A percentile compares a stretch with the other conserved stretches of the same genome.
phyloP scores from a whole-genome alignment of 1,139 yeast genomes.

The Protomyces gravidus region DNA sequence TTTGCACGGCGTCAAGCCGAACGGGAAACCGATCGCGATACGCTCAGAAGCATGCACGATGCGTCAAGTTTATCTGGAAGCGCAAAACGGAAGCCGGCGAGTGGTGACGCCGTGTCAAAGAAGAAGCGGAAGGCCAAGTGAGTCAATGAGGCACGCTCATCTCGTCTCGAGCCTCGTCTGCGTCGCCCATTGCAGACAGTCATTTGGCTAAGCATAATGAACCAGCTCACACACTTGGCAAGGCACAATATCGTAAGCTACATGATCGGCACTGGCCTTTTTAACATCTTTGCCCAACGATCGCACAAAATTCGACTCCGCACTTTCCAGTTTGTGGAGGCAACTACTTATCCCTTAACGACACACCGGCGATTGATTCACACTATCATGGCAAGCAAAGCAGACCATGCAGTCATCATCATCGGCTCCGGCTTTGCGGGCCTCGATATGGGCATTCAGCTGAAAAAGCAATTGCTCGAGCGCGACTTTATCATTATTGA shows the following conservation, averaged over 20 bases:
- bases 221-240: too few species aligned
- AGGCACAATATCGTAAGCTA: too few species aligned
- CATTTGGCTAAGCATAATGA: too few species aligned
- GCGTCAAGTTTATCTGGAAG: not conserved
- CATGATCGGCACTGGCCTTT: too few species aligned
- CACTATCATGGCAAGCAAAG: not conserved
- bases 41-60: constrained; percentile 10
- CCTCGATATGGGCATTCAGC: constrained; percentile 35
- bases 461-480: constrained; percentile 33
- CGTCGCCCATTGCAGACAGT: too few species aligned
- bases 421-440: constrained; percentile 43
- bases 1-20: constrained; percentile 21
- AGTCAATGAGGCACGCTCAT: too few species aligned
- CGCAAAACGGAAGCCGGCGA: not conserved
- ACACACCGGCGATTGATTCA: too few species aligned
- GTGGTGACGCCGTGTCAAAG: not conserved
- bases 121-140: constrained; percentile 1
- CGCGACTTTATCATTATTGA: constrained; percentile 36
- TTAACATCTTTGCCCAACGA: too few species aligned
- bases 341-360: too few species aligned
- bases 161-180: too few species aligned
- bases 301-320: too few species aligned
- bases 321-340: too few species aligned
- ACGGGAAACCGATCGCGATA: constrained; percentile 7
- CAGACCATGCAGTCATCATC: not conserved